Conservation (phyloP, 208 protist species). For the Crithidia fasciculata region DNA sequence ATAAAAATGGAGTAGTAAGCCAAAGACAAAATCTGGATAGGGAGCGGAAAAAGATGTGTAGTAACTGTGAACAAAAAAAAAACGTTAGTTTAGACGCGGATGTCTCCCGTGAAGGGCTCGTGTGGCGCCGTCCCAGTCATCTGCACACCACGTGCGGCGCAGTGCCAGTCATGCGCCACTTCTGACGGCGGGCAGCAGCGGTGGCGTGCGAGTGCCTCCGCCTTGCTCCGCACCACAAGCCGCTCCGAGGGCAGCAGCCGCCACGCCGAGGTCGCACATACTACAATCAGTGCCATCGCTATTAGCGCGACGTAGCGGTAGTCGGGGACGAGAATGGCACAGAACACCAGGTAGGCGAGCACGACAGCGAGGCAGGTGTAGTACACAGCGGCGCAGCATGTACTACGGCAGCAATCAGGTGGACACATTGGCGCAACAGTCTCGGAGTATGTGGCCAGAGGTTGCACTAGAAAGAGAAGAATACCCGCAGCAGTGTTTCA, state of each 20-base stretch:
- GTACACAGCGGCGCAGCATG: conserved; percentile 24
- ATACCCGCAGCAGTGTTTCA: neutral
- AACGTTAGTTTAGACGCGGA: neutral
- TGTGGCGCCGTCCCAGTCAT: neutral
- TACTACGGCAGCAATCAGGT: conserved; percentile 8
- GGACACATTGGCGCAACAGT: neutral
- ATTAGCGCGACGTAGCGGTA: conserved; percentile 33
- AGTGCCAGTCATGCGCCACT: neutral
- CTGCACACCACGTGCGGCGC: neutral
- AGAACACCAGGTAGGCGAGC: conserved; percentile 29
- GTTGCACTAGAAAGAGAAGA: no score
- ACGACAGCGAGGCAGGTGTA: conserved; percentile 18
- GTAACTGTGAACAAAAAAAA: neutral
- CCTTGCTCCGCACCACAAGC: conserved; percentile 7
- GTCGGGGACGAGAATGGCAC: conserved; percentile 21
- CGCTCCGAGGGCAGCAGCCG: conserved; percentile 33
- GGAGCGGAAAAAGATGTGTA: neutral
- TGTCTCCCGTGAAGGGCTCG: conserved; percentile 6
- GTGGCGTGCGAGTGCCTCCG: conserved; percentile 24
- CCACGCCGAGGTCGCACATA: conserved; percentile 30
- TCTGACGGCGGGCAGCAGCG: conserved; percentile 1
- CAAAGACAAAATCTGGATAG: neutral
- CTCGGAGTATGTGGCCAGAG: no score
- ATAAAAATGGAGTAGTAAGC: neutral
- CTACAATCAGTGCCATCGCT: conserved; percentile 9